These are phyloP conservation scores for Pythium oligandrum DNA, from an alignment of 352 stramenopile genomes.

Conservation along the genomic window DNA sequence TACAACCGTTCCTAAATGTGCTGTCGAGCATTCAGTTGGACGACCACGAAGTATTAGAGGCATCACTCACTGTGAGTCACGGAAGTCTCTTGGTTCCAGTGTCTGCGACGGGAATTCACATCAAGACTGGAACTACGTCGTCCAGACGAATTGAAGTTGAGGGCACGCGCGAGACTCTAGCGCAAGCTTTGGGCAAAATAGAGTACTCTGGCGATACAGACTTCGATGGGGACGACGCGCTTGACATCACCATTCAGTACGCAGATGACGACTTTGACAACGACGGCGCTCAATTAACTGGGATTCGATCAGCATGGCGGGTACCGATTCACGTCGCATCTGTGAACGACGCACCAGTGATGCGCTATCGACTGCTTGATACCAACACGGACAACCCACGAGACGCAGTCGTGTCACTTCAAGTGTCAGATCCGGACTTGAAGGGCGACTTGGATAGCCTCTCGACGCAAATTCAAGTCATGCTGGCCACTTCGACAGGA, in stretches of 20 bases:
- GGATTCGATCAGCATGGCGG: neutral
- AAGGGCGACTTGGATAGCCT: too few relatives aligned
- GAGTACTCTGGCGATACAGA: conserved; percentile 13
- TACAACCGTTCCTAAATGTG: too few relatives aligned
- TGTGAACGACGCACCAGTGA: conserved; percentile 11
- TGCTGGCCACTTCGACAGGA: too few relatives aligned
- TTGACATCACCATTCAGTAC: conserved; percentile 2
- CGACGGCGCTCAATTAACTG: too few relatives aligned
- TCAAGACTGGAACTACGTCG: neutral
- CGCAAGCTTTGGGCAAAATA: conserved; percentile 1
- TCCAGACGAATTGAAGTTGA: conserved; percentile 1
- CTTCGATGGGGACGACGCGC: conserved; percentile 14
- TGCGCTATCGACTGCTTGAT: neutral
- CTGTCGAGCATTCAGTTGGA: too few relatives aligned
- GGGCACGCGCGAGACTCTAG: conserved; percentile 6
- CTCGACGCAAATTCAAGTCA: too few relatives aligned
- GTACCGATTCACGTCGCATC: conserved; percentile 6
- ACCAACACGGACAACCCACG: neutral
- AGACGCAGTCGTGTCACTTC: too few relatives aligned
- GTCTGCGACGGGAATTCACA: conserved; percentile 7
- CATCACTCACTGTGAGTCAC: too few relatives aligned
- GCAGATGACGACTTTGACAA: neutral
- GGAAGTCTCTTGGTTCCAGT: too few relatives aligned
- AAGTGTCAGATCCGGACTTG: too few relatives aligned
- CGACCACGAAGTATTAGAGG: too few relatives aligned